phyloP scores from a whole-genome alignment of 352 stramenopile genomes.

The Phytophthora pseudosyringae region DNA sequence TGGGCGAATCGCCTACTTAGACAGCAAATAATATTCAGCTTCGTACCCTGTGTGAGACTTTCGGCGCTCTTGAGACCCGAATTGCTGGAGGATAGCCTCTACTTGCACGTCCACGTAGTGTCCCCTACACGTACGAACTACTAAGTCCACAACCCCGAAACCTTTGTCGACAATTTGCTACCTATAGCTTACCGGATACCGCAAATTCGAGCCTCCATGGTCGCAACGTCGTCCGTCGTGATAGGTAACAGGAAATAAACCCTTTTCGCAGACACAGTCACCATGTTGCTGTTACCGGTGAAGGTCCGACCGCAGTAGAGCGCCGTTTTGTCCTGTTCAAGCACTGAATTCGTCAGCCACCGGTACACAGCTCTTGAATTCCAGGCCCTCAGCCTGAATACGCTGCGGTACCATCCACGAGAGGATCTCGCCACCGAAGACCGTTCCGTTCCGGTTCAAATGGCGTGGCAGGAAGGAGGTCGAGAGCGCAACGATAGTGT shows the following conservation, averaged over 20 bases:
- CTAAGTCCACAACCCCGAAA: not conserved
- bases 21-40: not conserved
- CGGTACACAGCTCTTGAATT: too few species aligned
- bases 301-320: conserved; percentile 63
- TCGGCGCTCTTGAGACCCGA: not conserved
- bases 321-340: conserved; percentile 54
- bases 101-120: not conserved
- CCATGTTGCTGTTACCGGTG: conserved; percentile 54
- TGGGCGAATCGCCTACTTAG: not conserved
- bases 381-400: not conserved
- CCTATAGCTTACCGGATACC: conserved; percentile 39
- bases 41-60: not conserved
- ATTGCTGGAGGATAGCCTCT: not conserved
- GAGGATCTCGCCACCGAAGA: conserved; percentile 1
- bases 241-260: conserved; percentile 43
- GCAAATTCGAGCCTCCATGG: conserved; percentile 50
- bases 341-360: not conserved
- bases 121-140: not conserved
- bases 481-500: not conserved
- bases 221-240: conserved; percentile 47
- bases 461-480: not conserved
- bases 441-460: not conserved
- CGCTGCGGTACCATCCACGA: not conserved
- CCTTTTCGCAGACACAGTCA: not conserved
- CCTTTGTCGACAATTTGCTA: not conserved